Evolutionary conservation across 257 asterid species (phyloP).

Genomic region (Datura wrightii): DNA sequence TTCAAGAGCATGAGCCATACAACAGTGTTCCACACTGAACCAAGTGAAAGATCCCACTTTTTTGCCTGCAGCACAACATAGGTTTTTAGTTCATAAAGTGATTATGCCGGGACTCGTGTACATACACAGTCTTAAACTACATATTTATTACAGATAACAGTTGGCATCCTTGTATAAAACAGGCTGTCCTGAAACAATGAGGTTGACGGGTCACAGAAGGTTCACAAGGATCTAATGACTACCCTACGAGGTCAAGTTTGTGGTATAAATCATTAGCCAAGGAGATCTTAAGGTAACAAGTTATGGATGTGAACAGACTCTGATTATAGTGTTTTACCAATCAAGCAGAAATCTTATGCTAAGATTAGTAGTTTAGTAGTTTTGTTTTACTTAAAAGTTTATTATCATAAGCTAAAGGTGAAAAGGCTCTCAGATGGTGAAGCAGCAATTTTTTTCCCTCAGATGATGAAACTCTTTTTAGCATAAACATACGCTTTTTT

Average conservation of each 20-base stretch:
- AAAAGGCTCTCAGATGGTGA: constrained; percentile 24
- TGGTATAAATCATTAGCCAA: constrained; percentile 20
- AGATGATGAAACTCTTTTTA: background rate
- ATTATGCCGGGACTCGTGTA: background rate
- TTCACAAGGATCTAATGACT: background rate
- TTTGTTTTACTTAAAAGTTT: background rate
- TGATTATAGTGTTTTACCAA: background rate
- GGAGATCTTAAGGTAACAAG: constrained; percentile 21
- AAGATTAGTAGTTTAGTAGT: no score
- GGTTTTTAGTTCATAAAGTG: background rate
- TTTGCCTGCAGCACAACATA: constrained; percentile 48
- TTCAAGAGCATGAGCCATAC: constrained; percentile 79
- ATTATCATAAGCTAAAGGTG: background rate
- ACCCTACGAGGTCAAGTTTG: background rate
- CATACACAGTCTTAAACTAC: background rate
- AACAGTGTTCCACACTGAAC: constrained; percentile 68
- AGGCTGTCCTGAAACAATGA: background rate
- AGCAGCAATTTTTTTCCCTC: background rate
- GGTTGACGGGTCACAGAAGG: background rate
- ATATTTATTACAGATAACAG: background rate
- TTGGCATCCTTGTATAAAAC: background rate
- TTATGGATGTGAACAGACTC: background rate
- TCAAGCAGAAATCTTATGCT: background rate
- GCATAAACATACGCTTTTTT: background rate
- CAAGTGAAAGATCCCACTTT: constrained; percentile 70